phyloP scores from a whole-genome alignment of 495 filamentous ascomycete species.

The Cercophora scortea region DNA sequence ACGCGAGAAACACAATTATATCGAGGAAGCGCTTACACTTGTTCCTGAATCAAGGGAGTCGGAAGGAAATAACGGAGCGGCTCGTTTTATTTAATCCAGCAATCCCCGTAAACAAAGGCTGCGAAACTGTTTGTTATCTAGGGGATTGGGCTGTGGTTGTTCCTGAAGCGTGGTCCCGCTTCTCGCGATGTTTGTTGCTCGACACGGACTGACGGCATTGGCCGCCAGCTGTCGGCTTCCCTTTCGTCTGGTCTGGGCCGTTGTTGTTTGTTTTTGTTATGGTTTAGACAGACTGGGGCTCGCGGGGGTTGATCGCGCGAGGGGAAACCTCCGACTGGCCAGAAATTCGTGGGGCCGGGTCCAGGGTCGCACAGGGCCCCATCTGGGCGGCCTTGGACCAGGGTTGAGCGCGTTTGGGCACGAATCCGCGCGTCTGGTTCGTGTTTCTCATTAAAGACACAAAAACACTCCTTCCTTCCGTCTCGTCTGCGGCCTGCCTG shows the following conservation, averaged over 20 bases:
- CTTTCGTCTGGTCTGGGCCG: conserved; percentile 12
- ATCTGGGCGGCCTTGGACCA: not conserved
- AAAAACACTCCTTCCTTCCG: not conserved
- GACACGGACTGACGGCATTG: too few species aligned
- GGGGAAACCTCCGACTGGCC: conserved; percentile 14
- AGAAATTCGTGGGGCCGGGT: not conserved
- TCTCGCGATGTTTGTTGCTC: not conserved
- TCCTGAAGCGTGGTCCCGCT: not conserved
- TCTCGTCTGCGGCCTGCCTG: not conserved
- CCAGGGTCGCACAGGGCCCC: not conserved
- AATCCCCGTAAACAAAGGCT: too few species aligned
- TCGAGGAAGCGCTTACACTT: too few species aligned
- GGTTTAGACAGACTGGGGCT: not conserved
- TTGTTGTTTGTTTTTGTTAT: conserved; percentile 20
- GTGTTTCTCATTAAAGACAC: conserved; percentile 10
- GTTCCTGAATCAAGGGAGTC: too few species aligned
- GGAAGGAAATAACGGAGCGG: too few species aligned
- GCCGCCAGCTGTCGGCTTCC: not conserved
- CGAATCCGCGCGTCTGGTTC: conserved; percentile 14
- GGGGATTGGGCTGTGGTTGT: too few species aligned
- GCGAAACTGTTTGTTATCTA: too few species aligned
- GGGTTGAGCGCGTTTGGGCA: conserved; percentile 4
- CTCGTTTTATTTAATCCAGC: too few species aligned
- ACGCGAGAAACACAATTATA: too few species aligned
- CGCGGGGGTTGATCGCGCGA: conserved; percentile 4